Conservation (phyloP, 768 basidiomycete species). For the Bullera alba region DNA sequence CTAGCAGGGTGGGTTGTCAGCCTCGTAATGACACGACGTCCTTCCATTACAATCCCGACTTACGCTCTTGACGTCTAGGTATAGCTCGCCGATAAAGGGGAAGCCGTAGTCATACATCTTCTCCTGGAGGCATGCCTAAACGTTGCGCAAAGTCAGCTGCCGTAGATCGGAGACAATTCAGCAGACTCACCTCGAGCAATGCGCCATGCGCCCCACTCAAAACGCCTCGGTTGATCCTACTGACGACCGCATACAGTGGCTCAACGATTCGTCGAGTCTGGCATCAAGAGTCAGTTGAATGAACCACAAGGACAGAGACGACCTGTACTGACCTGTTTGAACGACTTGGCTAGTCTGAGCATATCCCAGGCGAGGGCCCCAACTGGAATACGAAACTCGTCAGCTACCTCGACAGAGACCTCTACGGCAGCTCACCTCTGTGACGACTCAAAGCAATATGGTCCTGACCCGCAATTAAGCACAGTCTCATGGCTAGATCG, state of each 20-base stretch:
- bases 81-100: constrained; percentile 7
- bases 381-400: neutral
- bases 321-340: constrained; percentile 10
- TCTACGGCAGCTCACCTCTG: neutral
- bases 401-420: neutral
- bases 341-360: constrained; percentile 17
- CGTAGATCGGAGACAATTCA: neutral
- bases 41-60: too few species aligned
- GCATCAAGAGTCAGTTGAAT: neutral
- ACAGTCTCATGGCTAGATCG: neutral
- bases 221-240: neutral
- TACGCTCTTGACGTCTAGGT: constrained; percentile 17
- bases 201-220: constrained; percentile 23
- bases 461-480: neutral
- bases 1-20: neutral
- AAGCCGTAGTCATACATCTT: constrained; percentile 7
- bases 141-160: neutral
- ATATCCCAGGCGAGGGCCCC: constrained; percentile 7
- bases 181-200: constrained; percentile 35
- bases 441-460: neutral
- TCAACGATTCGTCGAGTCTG: constrained; percentile 10
- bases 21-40: too few species aligned
- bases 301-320: neutral
- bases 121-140: constrained; percentile 15
- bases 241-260: constrained; percentile 8